Conservation (phyloP, 2,329 filamentous ascomycete genomes). For the Chaetomiaceae sp. region DNA sequence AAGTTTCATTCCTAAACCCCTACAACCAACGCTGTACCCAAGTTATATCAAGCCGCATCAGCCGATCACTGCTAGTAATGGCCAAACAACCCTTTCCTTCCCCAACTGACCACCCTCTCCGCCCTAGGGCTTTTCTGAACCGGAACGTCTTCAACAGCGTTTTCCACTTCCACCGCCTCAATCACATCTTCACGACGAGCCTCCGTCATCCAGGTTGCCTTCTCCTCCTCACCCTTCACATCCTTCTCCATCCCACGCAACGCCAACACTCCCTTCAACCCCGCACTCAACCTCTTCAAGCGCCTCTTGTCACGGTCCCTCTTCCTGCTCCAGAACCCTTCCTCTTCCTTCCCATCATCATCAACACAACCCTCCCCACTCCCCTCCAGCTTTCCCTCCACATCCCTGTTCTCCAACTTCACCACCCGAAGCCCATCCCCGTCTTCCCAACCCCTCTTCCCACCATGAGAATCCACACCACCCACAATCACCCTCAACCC, state of each 20-base stretch:
- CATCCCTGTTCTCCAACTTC: not conserved
- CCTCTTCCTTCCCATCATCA: no score
- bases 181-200: no score
- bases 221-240: not conserved
- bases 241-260: not conserved
- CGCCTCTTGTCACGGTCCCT: not conserved
- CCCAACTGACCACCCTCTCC: not conserved
- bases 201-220: no score
- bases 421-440: not conserved
- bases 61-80: not conserved
- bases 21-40: no score
- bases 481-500: not conserved
- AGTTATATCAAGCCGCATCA: no score
- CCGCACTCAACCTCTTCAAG: not conserved
- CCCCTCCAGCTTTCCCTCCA: not conserved
- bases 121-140: no score
- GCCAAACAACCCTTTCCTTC: not conserved
- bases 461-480: no score
- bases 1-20: not conserved
- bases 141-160: no score
- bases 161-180: no score
- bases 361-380: not conserved
- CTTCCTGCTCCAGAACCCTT: not conserved
- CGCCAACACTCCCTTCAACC: no score
- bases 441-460: not conserved